Base-by-base conservation (phyloP, 371 early-diverging fungal genomes). In the Zychaea mexicana region DNA sequence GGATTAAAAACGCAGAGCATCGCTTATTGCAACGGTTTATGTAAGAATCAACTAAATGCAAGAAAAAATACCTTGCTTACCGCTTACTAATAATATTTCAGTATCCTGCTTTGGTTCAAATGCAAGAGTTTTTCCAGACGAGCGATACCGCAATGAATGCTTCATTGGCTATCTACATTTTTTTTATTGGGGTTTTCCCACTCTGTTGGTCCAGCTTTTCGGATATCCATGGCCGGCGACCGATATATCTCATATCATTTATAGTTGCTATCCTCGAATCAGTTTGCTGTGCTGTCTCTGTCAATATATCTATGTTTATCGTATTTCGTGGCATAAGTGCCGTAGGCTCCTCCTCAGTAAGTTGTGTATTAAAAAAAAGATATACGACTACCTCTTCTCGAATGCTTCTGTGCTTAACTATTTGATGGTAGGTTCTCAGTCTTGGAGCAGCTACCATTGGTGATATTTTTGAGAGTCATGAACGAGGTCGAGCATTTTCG, bases 401-500 rank as follows among this genome's bases (percentile, higher is more conserved):
- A 36, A 36, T 36, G 15, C 8, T 36, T 10, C 15, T 36, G 8
- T 36, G 8, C 8, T 36, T 36, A 36, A 36, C 15, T 36, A 6
- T 17, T 42, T 42, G 7, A 42, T 42, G 15, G 15, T 42, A 42
- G 42, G 13, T 13, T 15, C 42, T 42, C 13, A 42, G 42, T 15
- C 42, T 42, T 6, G 83, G 83, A 12, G 83, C 83, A 27, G 83
- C 78, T 13, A 82, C 82, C 5, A 61, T 61, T 39, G 26, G 62
- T 10, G 83, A 82, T 56, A 76, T 82, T 33, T 79, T 73, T 57
- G 71, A 76, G 19, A 64, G 77, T 13, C 67, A 70, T 52, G 71
- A 82, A 45, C 70, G 80, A 19, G 83, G 83, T 3, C 62, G 72
- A 45, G 83, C 80, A 39, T 78, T 77, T 60, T 69, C 79, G 13